These are phyloP conservation scores for Phytophthora hibernalis DNA, from an alignment of 352 stramenopile genomes.

Conservation along the genomic window DNA sequence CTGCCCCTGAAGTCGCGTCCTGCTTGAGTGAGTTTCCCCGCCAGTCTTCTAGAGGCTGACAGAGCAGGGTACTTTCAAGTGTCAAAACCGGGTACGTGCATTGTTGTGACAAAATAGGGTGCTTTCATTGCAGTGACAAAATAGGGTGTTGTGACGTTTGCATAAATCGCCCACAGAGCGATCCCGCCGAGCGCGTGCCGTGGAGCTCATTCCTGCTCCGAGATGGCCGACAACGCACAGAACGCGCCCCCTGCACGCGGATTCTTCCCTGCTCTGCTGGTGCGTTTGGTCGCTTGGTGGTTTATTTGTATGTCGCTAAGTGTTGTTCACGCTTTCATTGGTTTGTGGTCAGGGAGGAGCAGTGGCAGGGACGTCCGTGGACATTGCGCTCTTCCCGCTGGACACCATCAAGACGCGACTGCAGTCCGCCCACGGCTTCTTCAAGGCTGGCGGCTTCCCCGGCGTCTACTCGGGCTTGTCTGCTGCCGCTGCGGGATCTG, in stretches of 20 bases:
- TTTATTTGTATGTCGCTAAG: not conserved
- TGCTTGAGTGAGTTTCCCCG: constrained; percentile 26
- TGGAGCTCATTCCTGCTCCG: not conserved
- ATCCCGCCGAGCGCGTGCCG: constrained; percentile 25
- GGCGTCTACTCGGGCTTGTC: constrained; percentile 93
- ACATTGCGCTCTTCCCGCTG: constrained; percentile 98
- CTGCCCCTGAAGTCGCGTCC: constrained; percentile 22
- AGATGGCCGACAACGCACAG: constrained; percentile 33
- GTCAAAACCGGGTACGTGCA: too few species aligned
- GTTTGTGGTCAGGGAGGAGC: constrained; percentile 80
- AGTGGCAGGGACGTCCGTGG: constrained; percentile 96
- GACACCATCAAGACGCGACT: constrained; percentile 99
- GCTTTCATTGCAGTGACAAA: too few species aligned
- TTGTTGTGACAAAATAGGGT: constrained; percentile 3
- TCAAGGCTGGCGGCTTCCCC: constrained; percentile 96
- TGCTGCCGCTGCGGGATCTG: constrained; percentile 91
- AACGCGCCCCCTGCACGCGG: constrained; percentile 50
- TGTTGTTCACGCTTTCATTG: constrained; percentile 15
- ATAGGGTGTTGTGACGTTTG: not conserved
- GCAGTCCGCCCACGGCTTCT: constrained; percentile 96
- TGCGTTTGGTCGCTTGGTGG: constrained; percentile 19
- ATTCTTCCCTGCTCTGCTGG: constrained; percentile 74
- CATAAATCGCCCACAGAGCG: constrained; percentile 19
- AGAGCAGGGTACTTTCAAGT: too few species aligned
- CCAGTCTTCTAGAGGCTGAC: constrained; percentile 16